These are phyloP conservation scores for Penicillium italicum DNA, from an alignment of 2,329 filamentous ascomycete genomes.

Conservation along the genomic window DNA sequence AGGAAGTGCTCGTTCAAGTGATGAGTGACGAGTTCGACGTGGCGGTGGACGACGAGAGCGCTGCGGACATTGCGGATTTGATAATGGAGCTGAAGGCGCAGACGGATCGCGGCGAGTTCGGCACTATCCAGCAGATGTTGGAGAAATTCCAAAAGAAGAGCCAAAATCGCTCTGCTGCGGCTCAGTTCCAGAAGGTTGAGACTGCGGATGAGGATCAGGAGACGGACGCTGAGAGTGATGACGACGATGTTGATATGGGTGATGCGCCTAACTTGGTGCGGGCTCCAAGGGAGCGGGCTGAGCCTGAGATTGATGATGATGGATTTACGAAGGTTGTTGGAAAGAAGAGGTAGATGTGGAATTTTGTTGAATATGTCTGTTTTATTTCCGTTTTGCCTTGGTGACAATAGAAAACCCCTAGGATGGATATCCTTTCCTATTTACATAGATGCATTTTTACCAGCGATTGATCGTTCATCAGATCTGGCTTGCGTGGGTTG, in stretches of 20 bases:
- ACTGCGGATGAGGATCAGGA: constrained; percentile 52
- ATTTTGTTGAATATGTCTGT: not conserved
- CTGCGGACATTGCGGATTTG: constrained; percentile 66
- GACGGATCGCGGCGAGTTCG: constrained; percentile 62
- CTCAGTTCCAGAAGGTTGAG: constrained; percentile 38
- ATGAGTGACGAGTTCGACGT: constrained; percentile 97
- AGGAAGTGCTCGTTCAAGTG: constrained; percentile 79
- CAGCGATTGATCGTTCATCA: not conserved
- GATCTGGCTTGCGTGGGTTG: not conserved
- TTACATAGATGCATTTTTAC: constrained; percentile 11
- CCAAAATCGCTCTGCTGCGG: constrained; percentile 35
- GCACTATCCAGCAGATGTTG: constrained; percentile 62
- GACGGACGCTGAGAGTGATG: constrained; percentile 54
- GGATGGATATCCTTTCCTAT: constrained; percentile 7
- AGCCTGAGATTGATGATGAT: constrained; percentile 74
- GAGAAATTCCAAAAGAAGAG: constrained; percentile 39
- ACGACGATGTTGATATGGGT: constrained; percentile 61
- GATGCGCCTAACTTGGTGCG: constrained; percentile 63
- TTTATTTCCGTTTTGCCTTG: not conserved
- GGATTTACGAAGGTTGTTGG: constrained; percentile 73
- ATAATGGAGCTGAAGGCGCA: constrained; percentile 67
- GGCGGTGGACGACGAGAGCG: constrained; percentile 84
- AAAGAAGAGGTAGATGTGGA: constrained; percentile 50
- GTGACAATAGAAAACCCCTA: not conserved
- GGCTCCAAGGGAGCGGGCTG: constrained; percentile 58